A percentile compares a stretch with the other conserved stretches of the same genome.
These are phyloP conservation scores for Blastobotrys robertii DNA, from an alignment of 805 yeast species.

Conservation along the genomic window DNA sequence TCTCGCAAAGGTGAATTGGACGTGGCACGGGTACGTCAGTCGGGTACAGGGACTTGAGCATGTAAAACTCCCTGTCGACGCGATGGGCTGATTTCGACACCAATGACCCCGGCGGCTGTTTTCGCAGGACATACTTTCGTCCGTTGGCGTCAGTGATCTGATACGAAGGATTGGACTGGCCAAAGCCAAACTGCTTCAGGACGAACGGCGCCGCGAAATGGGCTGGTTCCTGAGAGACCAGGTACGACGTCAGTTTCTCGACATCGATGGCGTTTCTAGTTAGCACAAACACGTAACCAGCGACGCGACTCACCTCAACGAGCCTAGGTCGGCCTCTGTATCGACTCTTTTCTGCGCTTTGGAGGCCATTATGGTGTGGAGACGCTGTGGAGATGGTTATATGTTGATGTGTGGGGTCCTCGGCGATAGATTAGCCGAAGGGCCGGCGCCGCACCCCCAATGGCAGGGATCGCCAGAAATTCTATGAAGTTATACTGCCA, in stretches of 20 bases:
- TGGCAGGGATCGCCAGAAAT: too few species aligned
- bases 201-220: slow-evolving; percentile 25
- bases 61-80: slow-evolving; percentile 49
- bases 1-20: slow-evolving; percentile 45
- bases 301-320: slow-evolving; percentile 6
- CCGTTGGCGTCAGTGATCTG: slow-evolving; percentile 34
- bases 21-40: slow-evolving; percentile 45
- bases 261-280: slow-evolving; percentile 25
- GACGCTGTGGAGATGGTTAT: too few species aligned
- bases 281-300: neutral
- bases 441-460: too few species aligned
- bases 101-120: slow-evolving; percentile 45
- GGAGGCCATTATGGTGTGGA: slow-evolving; percentile 38
- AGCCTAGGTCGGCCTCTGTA: slow-evolving; percentile 27
- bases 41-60: slow-evolving; percentile 32
- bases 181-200: slow-evolving; percentile 47
- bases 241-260: slow-evolving; percentile 21
- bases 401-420: too few species aligned
- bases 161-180: slow-evolving; percentile 59
- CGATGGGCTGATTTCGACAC: slow-evolving; percentile 52
- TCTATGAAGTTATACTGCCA: too few species aligned
- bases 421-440: too few species aligned
- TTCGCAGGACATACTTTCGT: slow-evolving; percentile 39
- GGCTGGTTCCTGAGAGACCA: slow-evolving; percentile 13
- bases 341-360: slow-evolving; percentile 45